These are phyloP conservation scores for Linnemannia schmuckeri DNA, from an alignment of 192 early-diverging fungal genomes.

Conservation along the genomic window DNA sequence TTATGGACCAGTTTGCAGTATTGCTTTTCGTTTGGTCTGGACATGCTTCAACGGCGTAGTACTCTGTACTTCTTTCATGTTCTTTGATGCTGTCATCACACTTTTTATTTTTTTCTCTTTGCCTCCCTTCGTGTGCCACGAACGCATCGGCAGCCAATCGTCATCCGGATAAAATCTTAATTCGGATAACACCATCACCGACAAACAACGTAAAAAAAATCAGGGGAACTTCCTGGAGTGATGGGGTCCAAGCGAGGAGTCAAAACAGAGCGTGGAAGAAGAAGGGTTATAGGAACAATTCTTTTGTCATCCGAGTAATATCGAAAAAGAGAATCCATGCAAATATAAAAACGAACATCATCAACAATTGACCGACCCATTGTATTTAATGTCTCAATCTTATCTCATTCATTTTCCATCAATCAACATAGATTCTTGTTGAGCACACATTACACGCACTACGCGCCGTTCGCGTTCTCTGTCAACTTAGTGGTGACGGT, in stretches of 20 bases:
- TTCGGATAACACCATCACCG: not conserved
- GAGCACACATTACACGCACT: constrained; percentile 96
- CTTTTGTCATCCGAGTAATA: not conserved
- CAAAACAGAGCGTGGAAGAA: not conserved
- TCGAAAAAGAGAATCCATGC: not conserved
- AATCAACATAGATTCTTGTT: constrained; percentile 79
- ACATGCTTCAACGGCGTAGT: not conserved
- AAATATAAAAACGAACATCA: not conserved
- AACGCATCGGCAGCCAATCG: not conserved
- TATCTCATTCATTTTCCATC: not conserved
- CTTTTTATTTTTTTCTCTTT: not conserved
- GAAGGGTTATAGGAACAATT: not conserved
- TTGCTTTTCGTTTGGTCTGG: not conserved
- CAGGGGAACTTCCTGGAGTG: not conserved
- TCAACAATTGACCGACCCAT: not conserved
- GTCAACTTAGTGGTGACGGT: constrained; percentile 89
- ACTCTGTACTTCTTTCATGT: not conserved
- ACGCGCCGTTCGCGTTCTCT: constrained; percentile 88
- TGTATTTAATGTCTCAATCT: not conserved
- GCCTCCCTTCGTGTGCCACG: not conserved
- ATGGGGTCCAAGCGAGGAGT: not conserved
- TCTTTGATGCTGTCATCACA: not conserved
- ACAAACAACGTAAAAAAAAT: not conserved
- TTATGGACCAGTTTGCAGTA: not conserved
- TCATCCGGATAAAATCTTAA: constrained; percentile 2